Evolutionary conservation across 2,329 filamentous ascomycete species (phyloP).

Genomic region (Exophiala aquamarina): DNA sequence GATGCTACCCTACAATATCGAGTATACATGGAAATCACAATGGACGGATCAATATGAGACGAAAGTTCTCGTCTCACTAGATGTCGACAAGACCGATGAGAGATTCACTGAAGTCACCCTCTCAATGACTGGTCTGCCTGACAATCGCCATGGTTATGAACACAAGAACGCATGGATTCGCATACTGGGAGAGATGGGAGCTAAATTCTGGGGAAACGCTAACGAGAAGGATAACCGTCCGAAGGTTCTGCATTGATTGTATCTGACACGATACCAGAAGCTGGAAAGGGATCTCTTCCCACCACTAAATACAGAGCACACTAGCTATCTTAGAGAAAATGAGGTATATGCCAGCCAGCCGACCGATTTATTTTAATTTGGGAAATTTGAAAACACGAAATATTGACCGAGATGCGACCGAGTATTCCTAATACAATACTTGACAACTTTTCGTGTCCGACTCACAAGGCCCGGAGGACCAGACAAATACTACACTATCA

Average conservation of each 20-base stretch:
- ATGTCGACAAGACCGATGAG: constrained; percentile 3
- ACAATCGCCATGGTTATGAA: constrained; percentile 10
- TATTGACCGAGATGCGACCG: too few species aligned
- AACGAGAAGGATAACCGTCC: background rate
- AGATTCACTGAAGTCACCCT: constrained; percentile 5
- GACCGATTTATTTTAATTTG: too few species aligned
- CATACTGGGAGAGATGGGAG: constrained; percentile 12
- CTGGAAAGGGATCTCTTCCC: too few species aligned
- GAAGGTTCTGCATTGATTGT: background rate
- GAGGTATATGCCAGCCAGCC: too few species aligned
- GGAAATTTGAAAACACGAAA: too few species aligned
- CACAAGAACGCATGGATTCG: constrained; percentile 15
- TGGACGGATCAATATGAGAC: constrained; percentile 5
- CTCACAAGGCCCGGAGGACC: too few species aligned
- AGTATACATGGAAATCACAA: constrained; percentile 2
- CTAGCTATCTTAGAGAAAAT: too few species aligned
- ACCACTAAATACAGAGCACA: too few species aligned
- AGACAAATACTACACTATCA: too few species aligned
- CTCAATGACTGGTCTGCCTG: background rate
- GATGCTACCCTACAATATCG: constrained; percentile 1
- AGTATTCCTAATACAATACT: too few species aligned
- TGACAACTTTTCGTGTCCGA: too few species aligned
- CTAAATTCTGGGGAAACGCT: constrained; percentile 12
- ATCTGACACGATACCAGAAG: too few species aligned
- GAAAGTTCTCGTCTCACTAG: background rate